Evolutionary conservation across 306 rosid genomes (phyloP).

Genomic region (Mucuna pruriens): DNA sequence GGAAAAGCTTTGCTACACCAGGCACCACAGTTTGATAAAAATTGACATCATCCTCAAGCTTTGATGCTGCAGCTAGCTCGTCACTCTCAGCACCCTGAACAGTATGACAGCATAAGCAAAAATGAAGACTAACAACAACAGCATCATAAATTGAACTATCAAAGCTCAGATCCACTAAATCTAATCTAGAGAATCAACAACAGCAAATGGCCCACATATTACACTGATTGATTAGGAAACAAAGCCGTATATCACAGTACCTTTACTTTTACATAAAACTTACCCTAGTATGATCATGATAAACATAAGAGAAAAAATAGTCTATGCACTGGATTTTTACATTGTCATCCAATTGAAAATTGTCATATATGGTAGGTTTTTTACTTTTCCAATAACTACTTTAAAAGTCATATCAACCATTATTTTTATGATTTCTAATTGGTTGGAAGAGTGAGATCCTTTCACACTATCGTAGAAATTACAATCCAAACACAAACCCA

Average conservation of each 20-base stretch:
- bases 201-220: not conserved
- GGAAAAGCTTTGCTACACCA: slow-evolving; percentile 91
- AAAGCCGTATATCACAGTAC: not conserved
- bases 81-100: slow-evolving; percentile 89
- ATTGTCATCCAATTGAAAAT: not conserved
- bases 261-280: not conserved
- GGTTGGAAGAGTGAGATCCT: not conserved
- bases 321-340: not conserved
- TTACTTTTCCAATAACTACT: not conserved
- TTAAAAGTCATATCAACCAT: not conserved
- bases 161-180: slow-evolving; percentile 10
- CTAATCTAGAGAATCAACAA: slow-evolving; percentile 29
- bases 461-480: not conserved
- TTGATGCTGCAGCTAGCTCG: slow-evolving; percentile 89
- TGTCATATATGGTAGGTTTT: not conserved
- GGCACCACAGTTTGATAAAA: slow-evolving; percentile 90
- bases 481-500: not conserved
- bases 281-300: not conserved
- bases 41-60: slow-evolving; percentile 87
- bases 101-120: not conserved
- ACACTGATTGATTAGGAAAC: not conserved
- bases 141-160: slow-evolving; percentile 24
- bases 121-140: slow-evolving; percentile 23
- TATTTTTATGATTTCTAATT: not conserved
- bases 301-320: not conserved